Base-by-base conservation (phyloP, 1,139 yeast genomes). In the Pichia sp. region DNA sequence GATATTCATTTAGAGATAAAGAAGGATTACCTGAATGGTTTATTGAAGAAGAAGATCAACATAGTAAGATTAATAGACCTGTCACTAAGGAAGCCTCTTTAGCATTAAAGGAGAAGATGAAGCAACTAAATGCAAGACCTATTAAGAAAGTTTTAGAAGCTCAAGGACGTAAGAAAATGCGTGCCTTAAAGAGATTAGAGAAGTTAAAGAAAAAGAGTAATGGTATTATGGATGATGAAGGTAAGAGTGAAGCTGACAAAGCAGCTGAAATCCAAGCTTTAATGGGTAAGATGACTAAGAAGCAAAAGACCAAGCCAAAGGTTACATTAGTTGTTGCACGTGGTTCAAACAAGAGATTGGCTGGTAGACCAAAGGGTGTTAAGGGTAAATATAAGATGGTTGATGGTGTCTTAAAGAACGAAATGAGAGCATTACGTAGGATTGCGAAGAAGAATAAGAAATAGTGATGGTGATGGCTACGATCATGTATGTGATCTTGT, bases 361-460 rank as follows among this genome's bases (percentile, higher is more conserved):
- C 88, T 58, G 98, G 98, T 49, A 85, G 99, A 71, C 99, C 99
- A 34, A 85, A 81, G 70, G 99, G 98, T 64, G 80, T 92, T 59
- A 88, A 84, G 69, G 99, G 98, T 71, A 89, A 88, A 66, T 92
- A 92, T 73, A 92, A 88, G 83, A 92, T 94, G 98, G 97, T 92
- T 59, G 99, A 92, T 69, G 97, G 97, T 73, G 86, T 84, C 22
- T 74, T 89, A 85, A 92, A 94, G 86, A 92, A 92, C 68, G 99
- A 92, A 69, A 90, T 85, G 72, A 76, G 98, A 59, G 97, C 97
- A 29, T 74, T 90, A 64, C 84, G 79, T 66, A 82, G 97, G 65
- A 85, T 90, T 57, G 85, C 89, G 26, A 92, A 90, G 76, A 88
- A 85, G 72, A 76, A 82, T 60, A 80, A 76, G 65, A 77, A 77